Percentiles rank a stretch among this genome's conserved stretches.
Conservation (phyloP, 140 eudicot species). For the Ambrosia hybrid region DNA sequence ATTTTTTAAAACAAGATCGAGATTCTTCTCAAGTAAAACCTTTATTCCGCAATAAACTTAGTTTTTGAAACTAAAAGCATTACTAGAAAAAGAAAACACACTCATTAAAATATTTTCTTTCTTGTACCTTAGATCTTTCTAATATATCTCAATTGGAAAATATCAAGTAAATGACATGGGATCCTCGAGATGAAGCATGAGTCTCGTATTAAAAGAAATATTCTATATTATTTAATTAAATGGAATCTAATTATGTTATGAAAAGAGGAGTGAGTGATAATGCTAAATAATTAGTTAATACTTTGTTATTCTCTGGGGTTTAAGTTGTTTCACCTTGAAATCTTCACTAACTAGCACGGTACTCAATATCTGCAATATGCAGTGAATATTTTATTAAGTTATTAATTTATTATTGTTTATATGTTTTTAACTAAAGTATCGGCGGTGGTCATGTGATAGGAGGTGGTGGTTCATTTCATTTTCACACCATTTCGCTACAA, state of each 20-base stretch:
- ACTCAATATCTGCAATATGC: conserved; percentile 32
- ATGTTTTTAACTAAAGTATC: not conserved
- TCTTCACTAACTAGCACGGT: conserved; percentile 32
- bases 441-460: conserved; percentile 16
- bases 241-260: conserved; percentile 22
- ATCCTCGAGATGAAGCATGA: conserved; percentile 17
- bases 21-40: too few relatives aligned
- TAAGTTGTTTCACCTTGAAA: conserved; percentile 67
- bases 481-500: not conserved
- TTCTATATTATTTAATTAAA: conserved; percentile 9
- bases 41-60: too few relatives aligned
- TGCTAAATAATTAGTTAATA: conserved; percentile 1
- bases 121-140: conserved; percentile 24
- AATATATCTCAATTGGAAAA: not conserved
- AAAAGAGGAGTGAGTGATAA: conserved; percentile 22
- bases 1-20: too few relatives aligned
- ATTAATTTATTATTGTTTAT: not conserved
- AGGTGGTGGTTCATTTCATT: conserved; percentile 10
- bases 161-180: conserved; percentile 14
- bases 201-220: not conserved
- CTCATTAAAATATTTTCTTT: not conserved
- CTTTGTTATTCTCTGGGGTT: conserved; percentile 37
- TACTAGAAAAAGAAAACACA: too few relatives aligned
- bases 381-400: conserved; percentile 8
- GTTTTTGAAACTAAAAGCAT: too few relatives aligned